A percentile compares a stretch with the other conserved stretches of the same genome.
phyloP scores from a whole-genome alignment of 2,329 filamentous ascomycete species.

The Mycosphaerella sp. region DNA sequence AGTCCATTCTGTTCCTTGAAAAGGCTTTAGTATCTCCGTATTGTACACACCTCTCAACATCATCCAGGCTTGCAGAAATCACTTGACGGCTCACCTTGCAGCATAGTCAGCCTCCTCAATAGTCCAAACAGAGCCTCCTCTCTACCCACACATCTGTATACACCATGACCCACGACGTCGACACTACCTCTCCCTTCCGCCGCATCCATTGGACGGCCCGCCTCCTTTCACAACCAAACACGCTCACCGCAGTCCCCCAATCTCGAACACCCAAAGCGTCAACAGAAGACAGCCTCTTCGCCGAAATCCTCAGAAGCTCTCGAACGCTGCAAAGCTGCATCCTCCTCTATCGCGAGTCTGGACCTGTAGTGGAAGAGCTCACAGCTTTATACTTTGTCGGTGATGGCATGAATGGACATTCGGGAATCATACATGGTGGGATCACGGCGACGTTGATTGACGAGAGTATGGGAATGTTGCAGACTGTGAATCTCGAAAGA shows the following conservation, averaged over 20 bases:
- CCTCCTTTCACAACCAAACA: constrained; percentile 32
- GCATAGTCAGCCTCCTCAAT: too few species aligned
- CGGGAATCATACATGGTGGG: constrained; percentile 52
- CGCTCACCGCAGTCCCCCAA: constrained; percentile 37
- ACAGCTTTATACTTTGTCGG: constrained; percentile 43
- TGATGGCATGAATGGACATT: constrained; percentile 49
- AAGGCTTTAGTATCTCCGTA: neutral
- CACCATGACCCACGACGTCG: constrained; percentile 19
- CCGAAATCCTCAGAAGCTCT: constrained; percentile 47
- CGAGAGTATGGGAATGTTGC: constrained; percentile 50
- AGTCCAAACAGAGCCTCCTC: neutral
- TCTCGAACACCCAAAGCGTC: constrained; percentile 37
- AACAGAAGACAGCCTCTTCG: constrained; percentile 49
- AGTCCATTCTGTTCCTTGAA: neutral
- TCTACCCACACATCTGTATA: neutral
- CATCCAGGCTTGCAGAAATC: neutral
- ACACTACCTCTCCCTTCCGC: constrained; percentile 28
- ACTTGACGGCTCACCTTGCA: too few species aligned
- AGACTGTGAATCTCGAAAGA: constrained; percentile 40
- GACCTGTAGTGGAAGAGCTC: constrained; percentile 34
- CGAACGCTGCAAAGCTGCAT: constrained; percentile 47
- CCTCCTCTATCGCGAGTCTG: constrained; percentile 39
- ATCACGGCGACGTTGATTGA: constrained; percentile 54
- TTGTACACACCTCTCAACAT: neutral
- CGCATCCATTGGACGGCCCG: constrained; percentile 32